These are phyloP conservation scores for Petrea volubilis DNA, from an alignment of 257 asterid genomes.

Conservation along the genomic window DNA sequence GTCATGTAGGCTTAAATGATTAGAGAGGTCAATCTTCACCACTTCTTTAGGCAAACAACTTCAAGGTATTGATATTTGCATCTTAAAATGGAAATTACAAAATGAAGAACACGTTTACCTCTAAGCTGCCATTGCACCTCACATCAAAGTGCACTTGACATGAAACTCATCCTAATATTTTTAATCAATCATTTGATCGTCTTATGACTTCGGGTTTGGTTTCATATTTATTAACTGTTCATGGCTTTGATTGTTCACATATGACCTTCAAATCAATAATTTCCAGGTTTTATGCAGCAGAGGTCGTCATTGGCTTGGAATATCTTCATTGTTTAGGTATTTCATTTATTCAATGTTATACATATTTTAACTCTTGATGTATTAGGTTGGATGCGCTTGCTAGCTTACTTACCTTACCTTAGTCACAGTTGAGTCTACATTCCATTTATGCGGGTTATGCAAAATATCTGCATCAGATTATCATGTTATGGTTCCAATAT, in stretches of 20 bases:
- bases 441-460: background rate
- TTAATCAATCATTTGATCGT: background rate
- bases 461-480: background rate
- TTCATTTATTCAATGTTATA: background rate
- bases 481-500: background rate
- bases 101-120: no score
- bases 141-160: background rate
- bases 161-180: background rate
- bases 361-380: background rate
- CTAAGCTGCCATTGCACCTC: background rate
- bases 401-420: background rate
- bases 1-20: background rate
- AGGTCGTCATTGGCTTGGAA: constrained; percentile 88
- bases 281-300: constrained; percentile 94
- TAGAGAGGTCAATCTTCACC: background rate
- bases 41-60: background rate
- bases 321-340: constrained; percentile 98
- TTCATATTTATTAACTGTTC: constrained; percentile 11
- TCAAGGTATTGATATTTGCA: background rate
- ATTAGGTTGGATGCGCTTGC: constrained; percentile 4
- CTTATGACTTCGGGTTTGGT: background rate
- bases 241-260: constrained; percentile 8
- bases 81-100: no score
- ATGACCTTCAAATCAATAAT: constrained; percentile 11
- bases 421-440: background rate